Percentiles rank a stretch among this genome's conserved stretches.
phyloP scores from a whole-genome alignment of 2,329 filamentous ascomycete species.

The Aspergillus floridensis region DNA sequence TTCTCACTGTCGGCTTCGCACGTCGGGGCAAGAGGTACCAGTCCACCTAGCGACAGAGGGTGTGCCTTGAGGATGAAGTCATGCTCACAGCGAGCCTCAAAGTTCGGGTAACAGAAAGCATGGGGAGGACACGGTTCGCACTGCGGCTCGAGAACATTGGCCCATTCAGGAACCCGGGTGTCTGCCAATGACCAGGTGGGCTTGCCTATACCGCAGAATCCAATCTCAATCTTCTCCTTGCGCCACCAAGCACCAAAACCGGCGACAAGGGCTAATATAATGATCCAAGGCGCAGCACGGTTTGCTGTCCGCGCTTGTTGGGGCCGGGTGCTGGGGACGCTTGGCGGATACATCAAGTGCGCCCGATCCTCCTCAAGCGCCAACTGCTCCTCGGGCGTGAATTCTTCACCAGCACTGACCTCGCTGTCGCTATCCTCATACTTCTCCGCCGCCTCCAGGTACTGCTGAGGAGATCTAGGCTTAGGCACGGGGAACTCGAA shows the following conservation, averaged over 20 bases:
- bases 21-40: conserved; percentile 81
- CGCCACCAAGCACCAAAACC: conserved; percentile 81
- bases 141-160: conserved; percentile 68
- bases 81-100: conserved; percentile 74
- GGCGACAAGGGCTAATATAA: conserved; percentile 67
- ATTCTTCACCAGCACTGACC: conserved; percentile 71
- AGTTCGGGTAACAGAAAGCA: conserved; percentile 79
- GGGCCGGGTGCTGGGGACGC: conserved; percentile 21
- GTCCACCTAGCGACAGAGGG: conserved; percentile 74
- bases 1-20: conserved; percentile 96
- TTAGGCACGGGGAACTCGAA: conserved; percentile 54
- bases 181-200: conserved; percentile 58
- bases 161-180: conserved; percentile 69
- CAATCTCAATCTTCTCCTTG: conserved; percentile 93
- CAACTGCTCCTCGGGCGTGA: conserved; percentile 85
- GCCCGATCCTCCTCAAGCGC: conserved; percentile 70
- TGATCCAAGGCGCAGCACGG: conserved; percentile 66
- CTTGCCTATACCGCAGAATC: conserved; percentile 85
- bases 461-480: conserved; percentile 32
- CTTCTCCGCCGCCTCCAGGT: conserved; percentile 39
- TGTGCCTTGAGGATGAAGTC: conserved; percentile 85
- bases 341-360: conserved; percentile 39
- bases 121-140: conserved; percentile 90
- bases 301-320: conserved; percentile 46
- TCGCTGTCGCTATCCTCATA: conserved; percentile 57